Evolutionary conservation across 202 grass and related monocot species (phyloP).

Genomic region (Panicum hallii): DNA sequence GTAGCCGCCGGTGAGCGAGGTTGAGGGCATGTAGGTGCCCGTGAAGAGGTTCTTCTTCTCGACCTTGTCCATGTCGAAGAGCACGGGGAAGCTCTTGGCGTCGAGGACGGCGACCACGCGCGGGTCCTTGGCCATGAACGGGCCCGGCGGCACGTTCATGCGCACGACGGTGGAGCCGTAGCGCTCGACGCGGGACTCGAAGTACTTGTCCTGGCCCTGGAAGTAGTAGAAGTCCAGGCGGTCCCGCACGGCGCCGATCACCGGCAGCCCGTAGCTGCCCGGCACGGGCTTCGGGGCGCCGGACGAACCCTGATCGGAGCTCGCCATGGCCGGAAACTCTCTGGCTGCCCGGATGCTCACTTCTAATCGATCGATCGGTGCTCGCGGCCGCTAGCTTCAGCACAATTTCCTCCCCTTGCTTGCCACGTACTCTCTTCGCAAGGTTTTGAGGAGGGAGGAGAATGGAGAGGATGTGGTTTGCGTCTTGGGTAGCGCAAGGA

Average conservation of each 20-base stretch:
- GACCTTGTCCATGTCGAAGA: slow-evolving; percentile 78
- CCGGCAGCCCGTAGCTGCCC: slow-evolving; percentile 67
- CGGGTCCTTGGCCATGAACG: slow-evolving; percentile 64
- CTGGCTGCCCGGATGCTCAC: not conserved
- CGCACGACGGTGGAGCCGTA: slow-evolving; percentile 74
- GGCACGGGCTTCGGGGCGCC: slow-evolving; percentile 40
- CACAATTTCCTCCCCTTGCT: not conserved
- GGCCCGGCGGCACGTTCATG: slow-evolving; percentile 78
- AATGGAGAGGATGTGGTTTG: not conserved
- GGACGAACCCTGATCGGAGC: not conserved
- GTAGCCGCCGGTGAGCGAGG: slow-evolving; percentile 68
- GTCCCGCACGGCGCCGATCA: slow-evolving; percentile 63
- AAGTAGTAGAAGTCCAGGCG: slow-evolving; percentile 90
- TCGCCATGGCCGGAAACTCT: not conserved
- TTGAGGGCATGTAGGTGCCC: slow-evolving; percentile 77
- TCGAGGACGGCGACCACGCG: slow-evolving; percentile 73
- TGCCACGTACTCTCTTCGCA: not conserved
- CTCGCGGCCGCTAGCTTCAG: not conserved
- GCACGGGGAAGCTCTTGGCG: slow-evolving; percentile 77
- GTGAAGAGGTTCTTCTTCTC: slow-evolving; percentile 84
- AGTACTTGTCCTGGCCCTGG: slow-evolving; percentile 77
- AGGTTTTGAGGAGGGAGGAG: not conserved
- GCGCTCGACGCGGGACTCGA: slow-evolving; percentile 65
- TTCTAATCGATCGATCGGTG: too few species aligned
- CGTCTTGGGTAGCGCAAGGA: not conserved